A percentile compares a stretch with the other conserved stretches of the same genome.
Conservation (phyloP, 1,284 basidiomycete genomes). For the Lignosus rhinocerotis region DNA sequence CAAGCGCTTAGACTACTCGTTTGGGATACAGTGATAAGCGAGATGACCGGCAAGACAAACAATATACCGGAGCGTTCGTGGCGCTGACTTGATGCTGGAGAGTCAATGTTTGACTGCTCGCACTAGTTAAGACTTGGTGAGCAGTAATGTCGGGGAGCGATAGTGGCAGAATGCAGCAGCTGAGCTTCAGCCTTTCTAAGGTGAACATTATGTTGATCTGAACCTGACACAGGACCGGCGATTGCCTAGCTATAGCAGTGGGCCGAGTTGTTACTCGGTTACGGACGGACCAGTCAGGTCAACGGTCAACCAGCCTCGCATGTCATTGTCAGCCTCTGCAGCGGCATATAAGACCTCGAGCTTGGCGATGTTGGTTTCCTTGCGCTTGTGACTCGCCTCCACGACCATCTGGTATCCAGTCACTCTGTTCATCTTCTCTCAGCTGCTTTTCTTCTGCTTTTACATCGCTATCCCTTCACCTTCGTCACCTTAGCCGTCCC, state of each 20-base stretch:
- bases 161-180: too few species aligned
- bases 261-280: neutral
- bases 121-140: neutral
- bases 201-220: neutral
- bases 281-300: neutral
- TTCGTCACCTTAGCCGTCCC: neutral
- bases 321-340: neutral
- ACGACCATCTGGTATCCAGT: neutral
- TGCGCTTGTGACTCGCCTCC: neutral
- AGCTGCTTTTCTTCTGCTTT: neutral
- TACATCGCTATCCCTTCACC: conserved; percentile 7
- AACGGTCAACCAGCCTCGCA: too few species aligned
- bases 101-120: neutral
- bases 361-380: neutral
- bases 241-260: too few species aligned
- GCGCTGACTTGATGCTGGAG: conserved; percentile 4
- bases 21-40: neutral
- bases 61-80: conserved; percentile 14
- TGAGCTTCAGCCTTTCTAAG: neutral
- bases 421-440: neutral
- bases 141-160: too few species aligned
- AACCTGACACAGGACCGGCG: too few species aligned
- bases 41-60: neutral
- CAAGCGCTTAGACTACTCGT: too few species aligned
- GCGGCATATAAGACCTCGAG: neutral